phyloP scores from a whole-genome alignment of 2,329 filamentous ascomycete species.

The Pyricularia pennisetigena region DNA sequence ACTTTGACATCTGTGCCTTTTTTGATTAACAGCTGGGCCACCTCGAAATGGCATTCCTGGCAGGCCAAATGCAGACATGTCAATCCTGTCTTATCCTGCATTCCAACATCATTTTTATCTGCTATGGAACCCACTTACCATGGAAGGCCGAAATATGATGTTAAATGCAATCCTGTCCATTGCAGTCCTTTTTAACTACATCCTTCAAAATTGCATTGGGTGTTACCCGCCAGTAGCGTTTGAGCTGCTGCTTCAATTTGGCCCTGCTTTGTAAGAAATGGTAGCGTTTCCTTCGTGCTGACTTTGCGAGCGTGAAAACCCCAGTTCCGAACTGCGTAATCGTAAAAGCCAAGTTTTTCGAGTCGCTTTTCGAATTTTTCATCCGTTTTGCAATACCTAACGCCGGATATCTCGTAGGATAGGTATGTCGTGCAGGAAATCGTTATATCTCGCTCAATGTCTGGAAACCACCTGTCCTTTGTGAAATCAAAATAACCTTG shows the following conservation, averaged over 20 bases:
- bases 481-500: not conserved
- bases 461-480: not conserved
- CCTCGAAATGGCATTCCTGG: no score
- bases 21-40: no score
- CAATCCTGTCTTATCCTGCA: no score
- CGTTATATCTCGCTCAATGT: not conserved
- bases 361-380: not conserved
- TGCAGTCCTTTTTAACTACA: not conserved
- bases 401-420: not conserved
- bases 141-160: not conserved
- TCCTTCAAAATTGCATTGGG: not conserved
- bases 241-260: not conserved
- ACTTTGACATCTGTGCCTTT: no score
- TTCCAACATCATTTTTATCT: no score
- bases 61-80: no score
- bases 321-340: not conserved
- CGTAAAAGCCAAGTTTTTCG: not conserved
- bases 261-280: not conserved
- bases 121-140: no score
- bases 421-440: not conserved
- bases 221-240: not conserved
- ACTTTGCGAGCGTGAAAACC: not conserved
- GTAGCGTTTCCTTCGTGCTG: not conserved
- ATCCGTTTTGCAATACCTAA: not conserved
- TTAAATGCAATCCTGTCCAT: not conserved